Conservation (phyloP, 2,329 filamentous ascomycete species). For the Fragosphaeria purpurea region DNA sequence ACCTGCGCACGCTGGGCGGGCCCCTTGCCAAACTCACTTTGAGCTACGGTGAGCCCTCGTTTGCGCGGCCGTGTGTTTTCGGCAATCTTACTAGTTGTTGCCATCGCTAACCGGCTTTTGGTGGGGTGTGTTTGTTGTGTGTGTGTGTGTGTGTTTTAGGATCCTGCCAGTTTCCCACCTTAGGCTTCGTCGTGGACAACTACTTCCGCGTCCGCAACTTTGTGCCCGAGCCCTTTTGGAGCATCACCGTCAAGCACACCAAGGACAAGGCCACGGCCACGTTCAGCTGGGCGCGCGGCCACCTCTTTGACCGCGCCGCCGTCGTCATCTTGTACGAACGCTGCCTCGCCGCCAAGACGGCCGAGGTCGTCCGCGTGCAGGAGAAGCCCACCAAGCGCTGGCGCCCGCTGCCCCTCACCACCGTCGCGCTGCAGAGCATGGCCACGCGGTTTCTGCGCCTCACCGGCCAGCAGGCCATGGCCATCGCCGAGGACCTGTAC, state of each 20-base stretch:
- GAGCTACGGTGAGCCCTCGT: slow-evolving; percentile 60
- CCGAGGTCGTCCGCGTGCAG: slow-evolving; percentile 73
- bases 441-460: slow-evolving; percentile 83
- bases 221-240: slow-evolving; percentile 85
- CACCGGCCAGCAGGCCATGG: slow-evolving; percentile 86
- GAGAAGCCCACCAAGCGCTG: slow-evolving; percentile 90
- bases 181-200: slow-evolving; percentile 93
- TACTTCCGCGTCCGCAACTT: slow-evolving; percentile 94
- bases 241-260: slow-evolving; percentile 72
- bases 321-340: slow-evolving; percentile 76
- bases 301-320: slow-evolving; percentile 78
- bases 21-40: slow-evolving; percentile 56
- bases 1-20: slow-evolving; percentile 61
- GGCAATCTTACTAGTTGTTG: background rate
- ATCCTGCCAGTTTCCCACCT: slow-evolving; percentile 91
- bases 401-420: slow-evolving; percentile 88
- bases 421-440: slow-evolving; percentile 93
- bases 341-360: slow-evolving; percentile 66
- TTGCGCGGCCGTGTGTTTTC: background rate
- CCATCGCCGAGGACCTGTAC: slow-evolving; percentile 75
- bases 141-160: slow-evolving; percentile 30
- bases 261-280: slow-evolving; percentile 69
- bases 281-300: slow-evolving; percentile 73
- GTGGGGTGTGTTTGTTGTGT: no score
- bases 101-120: background rate